These are phyloP conservation scores for Pseudogymnoascus pannorum DNA, from an alignment of 2,329 filamentous ascomycete species.

Conservation along the genomic window DNA sequence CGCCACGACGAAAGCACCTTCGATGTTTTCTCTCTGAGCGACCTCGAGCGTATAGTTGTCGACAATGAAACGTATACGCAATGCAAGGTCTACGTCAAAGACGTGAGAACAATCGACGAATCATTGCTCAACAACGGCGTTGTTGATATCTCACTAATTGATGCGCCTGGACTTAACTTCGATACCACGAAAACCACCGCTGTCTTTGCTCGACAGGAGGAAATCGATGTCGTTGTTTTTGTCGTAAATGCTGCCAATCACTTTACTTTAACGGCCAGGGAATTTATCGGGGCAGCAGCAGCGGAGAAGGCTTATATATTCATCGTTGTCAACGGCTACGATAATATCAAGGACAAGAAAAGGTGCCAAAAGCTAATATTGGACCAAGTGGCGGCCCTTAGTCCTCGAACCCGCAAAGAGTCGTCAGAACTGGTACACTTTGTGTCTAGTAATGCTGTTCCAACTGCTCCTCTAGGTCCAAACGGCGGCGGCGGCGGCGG, in stretches of 20 bases:
- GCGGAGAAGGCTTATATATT: constrained; percentile 98
- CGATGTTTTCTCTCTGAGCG: constrained; percentile 69
- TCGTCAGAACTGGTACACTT: constrained; percentile 91
- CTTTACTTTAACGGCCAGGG: constrained; percentile 94
- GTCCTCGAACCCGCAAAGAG: constrained; percentile 88
- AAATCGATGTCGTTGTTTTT: constrained; percentile 98
- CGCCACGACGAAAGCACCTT: constrained; percentile 92
- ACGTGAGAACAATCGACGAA: constrained; percentile 81
- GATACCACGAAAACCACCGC: constrained; percentile 97
- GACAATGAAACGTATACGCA: constrained; percentile 86
- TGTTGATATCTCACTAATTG: constrained; percentile 94
- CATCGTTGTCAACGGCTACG: constrained; percentile 96
- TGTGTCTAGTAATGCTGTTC: constrained; percentile 93
- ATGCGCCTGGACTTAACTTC: constrained; percentile 89
- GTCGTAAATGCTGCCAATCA: constrained; percentile 97
- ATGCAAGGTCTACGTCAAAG: constrained; percentile 95
- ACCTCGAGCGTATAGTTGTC: constrained; percentile 82
- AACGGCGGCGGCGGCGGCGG: constrained; percentile 50
- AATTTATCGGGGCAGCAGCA: constrained; percentile 93
- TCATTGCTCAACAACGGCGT: constrained; percentile 95
- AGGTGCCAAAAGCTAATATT: constrained; percentile 88
- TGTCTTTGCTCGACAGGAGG: constrained; percentile 92
- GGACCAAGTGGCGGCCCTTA: constrained; percentile 81
- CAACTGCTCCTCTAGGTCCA: constrained; percentile 54
- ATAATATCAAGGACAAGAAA: constrained; percentile 85